Evolutionary conservation across 116 monocot species (phyloP).

Genomic region (Papilionanthe hybrid): DNA sequence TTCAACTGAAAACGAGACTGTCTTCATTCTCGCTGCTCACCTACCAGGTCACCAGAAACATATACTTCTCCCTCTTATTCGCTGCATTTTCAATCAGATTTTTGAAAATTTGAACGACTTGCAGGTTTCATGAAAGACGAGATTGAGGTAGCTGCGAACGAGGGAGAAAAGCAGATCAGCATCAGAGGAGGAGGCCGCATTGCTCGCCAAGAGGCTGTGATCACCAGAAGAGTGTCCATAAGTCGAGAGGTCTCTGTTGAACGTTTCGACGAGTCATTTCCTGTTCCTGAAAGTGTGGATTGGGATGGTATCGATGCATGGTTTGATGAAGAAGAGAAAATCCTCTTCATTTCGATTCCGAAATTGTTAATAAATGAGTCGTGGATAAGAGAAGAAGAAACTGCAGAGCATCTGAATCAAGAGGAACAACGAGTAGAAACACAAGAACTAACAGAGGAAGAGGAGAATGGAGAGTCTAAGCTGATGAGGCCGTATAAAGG

Average conservation of each 20-base stretch:
- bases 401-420: background rate
- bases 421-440: background rate
- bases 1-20: constrained; percentile 25
- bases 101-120: background rate
- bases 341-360: constrained; percentile 5
- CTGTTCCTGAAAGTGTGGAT: constrained; percentile 19
- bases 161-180: constrained; percentile 16
- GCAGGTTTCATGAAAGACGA: constrained; percentile 33
- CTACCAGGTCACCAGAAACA: constrained; percentile 25
- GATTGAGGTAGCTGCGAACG: constrained; percentile 25
- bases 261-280: constrained; percentile 22
- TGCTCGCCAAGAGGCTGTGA: constrained; percentile 15
- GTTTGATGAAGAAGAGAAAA: constrained; percentile 24
- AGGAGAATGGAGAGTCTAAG: background rate
- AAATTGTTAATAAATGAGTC: background rate
- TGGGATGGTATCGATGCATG: constrained; percentile 24
- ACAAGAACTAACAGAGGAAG: background rate
- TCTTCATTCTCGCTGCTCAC: constrained; percentile 24
- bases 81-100: background rate
- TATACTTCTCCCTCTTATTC: background rate
- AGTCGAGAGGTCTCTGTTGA: background rate
- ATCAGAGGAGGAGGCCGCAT: constrained; percentile 27
- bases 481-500: no score
- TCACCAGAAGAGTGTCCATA: constrained; percentile 16
- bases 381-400: constrained; percentile 1